Evolutionary conservation across 768 basidiomycete species (phyloP).

Genomic region (Gautieria morchelliformis): DNA sequence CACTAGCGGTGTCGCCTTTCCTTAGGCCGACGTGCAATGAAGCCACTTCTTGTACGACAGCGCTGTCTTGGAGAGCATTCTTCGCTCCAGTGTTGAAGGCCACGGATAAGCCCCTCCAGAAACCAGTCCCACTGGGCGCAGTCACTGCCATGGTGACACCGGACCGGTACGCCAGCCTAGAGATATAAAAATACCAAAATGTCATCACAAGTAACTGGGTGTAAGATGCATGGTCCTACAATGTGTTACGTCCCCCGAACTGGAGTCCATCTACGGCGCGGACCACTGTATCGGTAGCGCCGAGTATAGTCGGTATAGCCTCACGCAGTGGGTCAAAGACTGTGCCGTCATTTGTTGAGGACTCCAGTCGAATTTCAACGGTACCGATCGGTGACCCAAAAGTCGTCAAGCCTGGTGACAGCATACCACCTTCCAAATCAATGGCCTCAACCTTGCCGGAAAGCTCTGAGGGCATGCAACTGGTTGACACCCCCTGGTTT

Average conservation of each 20-base stretch:
- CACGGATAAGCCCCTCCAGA: conserved; percentile 51
- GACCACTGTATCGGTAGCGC: conserved; percentile 32
- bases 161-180: conserved; percentile 59
- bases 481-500: conserved; percentile 14
- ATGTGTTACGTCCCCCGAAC: neutral
- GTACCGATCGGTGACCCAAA: conserved; percentile 46
- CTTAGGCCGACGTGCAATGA: conserved; percentile 50
- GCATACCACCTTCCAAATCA: conserved; percentile 59
- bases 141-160: conserved; percentile 67
- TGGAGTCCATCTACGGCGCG: conserved; percentile 42
- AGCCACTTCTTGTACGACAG: conserved; percentile 53
- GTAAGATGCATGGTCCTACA: neutral
- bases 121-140: conserved; percentile 48
- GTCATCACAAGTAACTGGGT: no score
- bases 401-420: conserved; percentile 31
- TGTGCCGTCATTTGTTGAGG: conserved; percentile 46
- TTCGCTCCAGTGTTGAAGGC: conserved; percentile 50
- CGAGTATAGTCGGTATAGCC: conserved; percentile 26
- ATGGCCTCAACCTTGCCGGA: conserved; percentile 23
- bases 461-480: neutral
- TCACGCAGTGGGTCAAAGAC: conserved; percentile 36
- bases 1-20: conserved; percentile 18
- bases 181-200: neutral
- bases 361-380: conserved; percentile 56
- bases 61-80: conserved; percentile 49